These are phyloP conservation scores for Vicia villosa DNA, from an alignment of 306 rosid genomes.

Conservation along the genomic window DNA sequence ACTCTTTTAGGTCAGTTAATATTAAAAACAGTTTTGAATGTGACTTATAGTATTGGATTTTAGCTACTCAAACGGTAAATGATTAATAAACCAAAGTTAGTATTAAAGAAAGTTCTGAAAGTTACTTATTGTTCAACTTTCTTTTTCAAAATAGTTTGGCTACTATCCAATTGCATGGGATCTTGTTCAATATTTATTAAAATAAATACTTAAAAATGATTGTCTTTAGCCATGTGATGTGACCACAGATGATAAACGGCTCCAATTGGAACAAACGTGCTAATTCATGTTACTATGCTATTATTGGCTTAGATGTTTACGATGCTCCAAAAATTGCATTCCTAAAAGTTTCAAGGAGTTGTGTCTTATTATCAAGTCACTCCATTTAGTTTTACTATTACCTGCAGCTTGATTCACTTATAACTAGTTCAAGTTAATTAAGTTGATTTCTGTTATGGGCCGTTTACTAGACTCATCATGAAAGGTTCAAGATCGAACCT, in stretches of 20 bases:
- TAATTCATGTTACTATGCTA: slow-evolving; percentile 20
- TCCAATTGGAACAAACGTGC: slow-evolving; percentile 26
- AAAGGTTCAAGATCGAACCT: no score
- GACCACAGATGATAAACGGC: slow-evolving; percentile 21
- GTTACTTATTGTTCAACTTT: slow-evolving; percentile 25
- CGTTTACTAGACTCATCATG: no score
- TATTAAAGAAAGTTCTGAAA: no score
- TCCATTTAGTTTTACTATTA: slow-evolving; percentile 2
- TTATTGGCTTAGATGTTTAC: slow-evolving; percentile 24
- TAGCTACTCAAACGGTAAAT: not conserved
- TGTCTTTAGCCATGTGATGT: slow-evolving; percentile 40
- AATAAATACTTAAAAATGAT: slow-evolving; percentile 15
- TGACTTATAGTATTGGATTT: not conserved
- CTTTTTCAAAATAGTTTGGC: slow-evolving; percentile 31
- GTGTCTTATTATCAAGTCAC: slow-evolving; percentile 29
- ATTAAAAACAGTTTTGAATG: not conserved
- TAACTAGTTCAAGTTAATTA: no score
- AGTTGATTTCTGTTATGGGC: no score
- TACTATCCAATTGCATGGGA: slow-evolving; percentile 38
- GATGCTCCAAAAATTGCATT: slow-evolving; percentile 43
- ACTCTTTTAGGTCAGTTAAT: not conserved
- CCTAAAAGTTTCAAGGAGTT: slow-evolving; percentile 37
- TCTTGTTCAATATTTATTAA: slow-evolving; percentile 24
- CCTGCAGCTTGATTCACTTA: not conserved
- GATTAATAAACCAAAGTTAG: not conserved